phyloP scores from a whole-genome alignment of 805 yeast species.

The Huiozyma naganishii region DNA sequence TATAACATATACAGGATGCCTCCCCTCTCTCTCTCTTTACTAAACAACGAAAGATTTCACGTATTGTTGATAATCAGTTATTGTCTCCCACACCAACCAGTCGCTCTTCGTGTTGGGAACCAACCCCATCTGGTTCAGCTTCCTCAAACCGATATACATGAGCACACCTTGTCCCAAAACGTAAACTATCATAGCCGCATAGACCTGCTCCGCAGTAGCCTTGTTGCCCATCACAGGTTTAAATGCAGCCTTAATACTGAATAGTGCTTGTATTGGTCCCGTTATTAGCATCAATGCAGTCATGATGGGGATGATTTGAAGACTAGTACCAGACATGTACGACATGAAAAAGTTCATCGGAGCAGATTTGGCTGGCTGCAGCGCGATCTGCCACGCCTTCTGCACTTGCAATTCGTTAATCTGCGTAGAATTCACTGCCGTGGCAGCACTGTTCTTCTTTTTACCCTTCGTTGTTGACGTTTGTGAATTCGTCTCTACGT shows the following conservation, averaged over 20 bases:
- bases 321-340: constrained; percentile 83
- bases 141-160: constrained; percentile 72
- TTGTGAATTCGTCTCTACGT: constrained; percentile 2
- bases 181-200: constrained; percentile 37
- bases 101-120: constrained; percentile 82
- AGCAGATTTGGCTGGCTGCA: constrained; percentile 71
- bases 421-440: not conserved
- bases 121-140: constrained; percentile 77
- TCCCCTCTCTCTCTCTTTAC: not conserved
- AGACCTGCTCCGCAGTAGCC: constrained; percentile 14
- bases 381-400: constrained; percentile 81
- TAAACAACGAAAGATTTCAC: constrained; percentile 17
- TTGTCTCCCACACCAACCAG: constrained; percentile 80
- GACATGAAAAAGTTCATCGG: constrained; percentile 88
- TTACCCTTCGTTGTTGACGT: not conserved
- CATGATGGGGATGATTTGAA: constrained; percentile 84
- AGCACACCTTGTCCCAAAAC: constrained; percentile 40
- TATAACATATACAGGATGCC: not conserved
- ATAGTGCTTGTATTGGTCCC: constrained; percentile 65
- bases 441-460: constrained; percentile 1
- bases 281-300: constrained; percentile 79
- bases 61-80: constrained; percentile 18
- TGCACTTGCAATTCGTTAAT: constrained; percentile 25
- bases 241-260: constrained; percentile 48
- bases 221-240: constrained; percentile 32